Evolutionary conservation across 75 land plant genomes (phyloP), one percentile per base, ranked within the genome.

Genomic region (Picea sitchensis): DNA sequence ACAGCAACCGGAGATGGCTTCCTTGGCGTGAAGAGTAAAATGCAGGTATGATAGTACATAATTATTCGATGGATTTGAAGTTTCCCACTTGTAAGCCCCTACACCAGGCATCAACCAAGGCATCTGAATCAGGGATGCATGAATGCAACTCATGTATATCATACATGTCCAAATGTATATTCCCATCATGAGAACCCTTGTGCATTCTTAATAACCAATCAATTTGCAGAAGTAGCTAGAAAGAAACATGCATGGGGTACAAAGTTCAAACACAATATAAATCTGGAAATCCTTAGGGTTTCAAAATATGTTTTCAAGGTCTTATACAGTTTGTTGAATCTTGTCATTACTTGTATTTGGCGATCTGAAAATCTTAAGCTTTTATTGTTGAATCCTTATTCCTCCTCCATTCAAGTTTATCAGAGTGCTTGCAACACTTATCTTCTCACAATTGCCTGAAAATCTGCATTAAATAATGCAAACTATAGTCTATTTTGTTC

Each of bases 21-120:
- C 78, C 89, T 97, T 83, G 86, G 91, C 58, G 94, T 97, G 77
- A 93, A 93, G 86, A 95, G 78, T 73, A 89, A 90, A 84, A 97
- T 97, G 99, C 94, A 88, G 98, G 99, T 97, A 83, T 79, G 87
- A 84, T 61, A 30, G 20, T 57, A 78, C 58, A 31, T 51, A 47
- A 26, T 47, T 67, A 41, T 17, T 79, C 14, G 5, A 41, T 51
- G 11, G 11, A 51, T 51, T 51, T 11, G 11, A 51, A 51, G 56
- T 51, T 20, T 44, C 74, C 38, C n/a, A 47, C 51, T 18, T 71
- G 51, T 41, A 71, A 9, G 74, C 74, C 41, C 18, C 56, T 47
- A 44, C 14, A 11, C 54, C 23, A 13, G 23, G 51, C 7, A 44
- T 41, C 67, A 31, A 26, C 31, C 5, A 64, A 64, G 2, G 13